phyloP scores from a whole-genome alignment of 176 grass and related monocot species.

The Saccharum spontaneum region DNA sequence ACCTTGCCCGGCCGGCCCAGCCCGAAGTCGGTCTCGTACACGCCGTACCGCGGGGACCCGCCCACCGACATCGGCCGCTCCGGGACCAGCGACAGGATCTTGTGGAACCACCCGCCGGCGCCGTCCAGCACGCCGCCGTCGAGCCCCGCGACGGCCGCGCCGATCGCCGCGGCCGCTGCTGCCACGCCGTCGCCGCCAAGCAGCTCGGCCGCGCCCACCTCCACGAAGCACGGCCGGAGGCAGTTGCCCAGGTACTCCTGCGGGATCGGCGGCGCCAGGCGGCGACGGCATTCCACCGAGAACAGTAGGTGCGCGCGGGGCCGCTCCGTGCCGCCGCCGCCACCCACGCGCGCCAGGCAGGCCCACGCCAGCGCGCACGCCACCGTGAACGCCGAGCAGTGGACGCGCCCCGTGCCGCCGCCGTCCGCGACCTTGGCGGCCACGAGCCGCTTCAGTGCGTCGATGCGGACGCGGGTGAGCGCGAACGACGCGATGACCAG shows the following conservation, averaged over 20 bases:
- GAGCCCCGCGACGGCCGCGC: conserved; percentile 52
- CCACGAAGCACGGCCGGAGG: conserved; percentile 85
- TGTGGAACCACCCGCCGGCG: conserved; percentile 76
- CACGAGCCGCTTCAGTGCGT: conserved; percentile 62
- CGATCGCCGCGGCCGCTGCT: conserved; percentile 63
- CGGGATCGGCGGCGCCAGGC: conserved; percentile 61
- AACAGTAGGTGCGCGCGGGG: conserved; percentile 66
- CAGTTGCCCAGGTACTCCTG: conserved; percentile 92
- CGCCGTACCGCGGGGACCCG: conserved; percentile 77
- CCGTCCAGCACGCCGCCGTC: conserved; percentile 72
- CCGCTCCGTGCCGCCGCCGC: not conserved
- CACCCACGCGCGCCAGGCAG: conserved; percentile 51
- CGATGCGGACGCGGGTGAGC: conserved; percentile 59
- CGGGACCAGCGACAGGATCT: conserved; percentile 72
- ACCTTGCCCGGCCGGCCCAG: conserved; percentile 69
- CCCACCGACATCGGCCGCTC: conserved; percentile 85
- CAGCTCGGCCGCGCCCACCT: conserved; percentile 49
- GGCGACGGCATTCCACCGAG: conserved; percentile 77
- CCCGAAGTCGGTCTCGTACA: conserved; percentile 83
- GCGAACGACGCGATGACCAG: conserved; percentile 69
- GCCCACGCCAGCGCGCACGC: conserved; percentile 91
- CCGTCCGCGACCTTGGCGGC: not conserved
- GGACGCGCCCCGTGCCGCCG: not conserved
- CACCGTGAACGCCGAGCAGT: conserved; percentile 86
- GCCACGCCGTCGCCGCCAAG: conserved; percentile 46